Percentiles rank a stretch among this genome's conserved stretches.
These are phyloP conservation scores for Betula pendula DNA, from an alignment of 306 rosid genomes.

Conservation along the genomic window DNA sequence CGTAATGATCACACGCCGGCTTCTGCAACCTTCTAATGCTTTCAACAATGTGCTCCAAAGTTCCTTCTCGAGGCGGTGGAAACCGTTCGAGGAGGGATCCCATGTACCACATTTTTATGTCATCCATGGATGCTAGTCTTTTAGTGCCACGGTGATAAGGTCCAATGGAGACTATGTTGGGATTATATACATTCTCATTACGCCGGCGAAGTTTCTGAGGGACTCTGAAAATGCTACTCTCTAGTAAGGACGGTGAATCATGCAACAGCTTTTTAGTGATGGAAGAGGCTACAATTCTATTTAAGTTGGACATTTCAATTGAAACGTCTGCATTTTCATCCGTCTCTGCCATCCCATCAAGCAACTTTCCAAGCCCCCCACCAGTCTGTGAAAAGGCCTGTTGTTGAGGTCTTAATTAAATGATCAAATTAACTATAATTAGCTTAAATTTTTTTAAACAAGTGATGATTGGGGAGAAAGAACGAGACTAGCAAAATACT, in stretches of 20 bases:
- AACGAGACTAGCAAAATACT: background rate
- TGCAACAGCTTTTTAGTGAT: background rate
- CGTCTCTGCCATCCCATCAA: background rate
- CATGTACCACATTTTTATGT: slow-evolving; percentile 17
- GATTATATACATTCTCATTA: background rate
- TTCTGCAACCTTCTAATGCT: background rate
- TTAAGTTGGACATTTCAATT: background rate
- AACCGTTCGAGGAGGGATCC: background rate
- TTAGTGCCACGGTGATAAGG: slow-evolving; percentile 12
- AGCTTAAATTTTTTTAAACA: no score
- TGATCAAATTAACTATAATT: no score
- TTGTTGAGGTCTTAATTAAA: no score
- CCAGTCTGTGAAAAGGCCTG: no score
- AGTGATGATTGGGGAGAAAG: no score
- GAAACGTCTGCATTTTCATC: background rate
- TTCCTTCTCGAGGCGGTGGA: background rate
- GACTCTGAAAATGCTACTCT: slow-evolving; percentile 29
- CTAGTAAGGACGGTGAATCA: background rate
- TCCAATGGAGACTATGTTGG: slow-evolving; percentile 26
- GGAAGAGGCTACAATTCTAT: background rate
- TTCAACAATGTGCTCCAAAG: background rate
- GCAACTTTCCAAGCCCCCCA: background rate
- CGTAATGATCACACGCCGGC: background rate
- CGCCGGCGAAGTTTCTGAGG: slow-evolving; percentile 6
- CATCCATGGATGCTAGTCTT: slow-evolving; percentile 2